Conservation (phyloP, 2,329 filamentous ascomycete species). For the Penicillium verrucosum region DNA sequence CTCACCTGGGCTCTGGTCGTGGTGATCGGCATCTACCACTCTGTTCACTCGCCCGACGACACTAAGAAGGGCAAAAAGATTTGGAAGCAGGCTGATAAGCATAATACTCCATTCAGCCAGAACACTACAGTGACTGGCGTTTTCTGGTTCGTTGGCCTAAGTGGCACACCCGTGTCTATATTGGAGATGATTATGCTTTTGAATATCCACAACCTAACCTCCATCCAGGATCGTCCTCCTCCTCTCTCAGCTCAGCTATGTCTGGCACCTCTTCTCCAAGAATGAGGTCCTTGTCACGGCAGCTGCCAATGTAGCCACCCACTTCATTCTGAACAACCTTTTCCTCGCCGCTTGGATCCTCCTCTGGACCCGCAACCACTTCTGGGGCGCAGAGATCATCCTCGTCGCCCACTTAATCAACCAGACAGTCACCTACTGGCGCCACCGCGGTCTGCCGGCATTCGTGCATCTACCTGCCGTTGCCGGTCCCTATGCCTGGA, state of each 20-base stretch:
- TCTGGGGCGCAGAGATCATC: constrained; percentile 72
- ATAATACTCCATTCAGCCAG: constrained; percentile 70
- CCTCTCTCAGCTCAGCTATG: constrained; percentile 71
- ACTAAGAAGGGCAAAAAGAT: constrained; percentile 62
- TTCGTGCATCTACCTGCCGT: constrained; percentile 75
- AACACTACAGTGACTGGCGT: constrained; percentile 62
- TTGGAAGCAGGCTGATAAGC: constrained; percentile 68
- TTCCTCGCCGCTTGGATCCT: constrained; percentile 78
- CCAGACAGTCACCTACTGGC: constrained; percentile 74
- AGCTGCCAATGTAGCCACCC: constrained; percentile 73
- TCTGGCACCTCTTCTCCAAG: constrained; percentile 70
- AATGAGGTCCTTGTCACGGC: constrained; percentile 61
- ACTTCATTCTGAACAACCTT: constrained; percentile 84
- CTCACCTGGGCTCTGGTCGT: constrained; percentile 73
- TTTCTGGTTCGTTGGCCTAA: constrained; percentile 63
- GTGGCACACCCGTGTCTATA: background rate
- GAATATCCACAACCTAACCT: background rate
- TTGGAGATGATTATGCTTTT: background rate
- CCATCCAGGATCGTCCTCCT: constrained; percentile 65
- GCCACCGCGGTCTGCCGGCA: constrained; percentile 66
- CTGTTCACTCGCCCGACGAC: constrained; percentile 61
- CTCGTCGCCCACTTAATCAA: constrained; percentile 80
- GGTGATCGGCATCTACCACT: constrained; percentile 71
- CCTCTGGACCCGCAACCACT: constrained; percentile 74
- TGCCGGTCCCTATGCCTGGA: constrained; percentile 79